These are phyloP conservation scores for Malassezia caprae DNA, from an alignment of 1,284 basidiomycete genomes.

Conservation along the genomic window DNA sequence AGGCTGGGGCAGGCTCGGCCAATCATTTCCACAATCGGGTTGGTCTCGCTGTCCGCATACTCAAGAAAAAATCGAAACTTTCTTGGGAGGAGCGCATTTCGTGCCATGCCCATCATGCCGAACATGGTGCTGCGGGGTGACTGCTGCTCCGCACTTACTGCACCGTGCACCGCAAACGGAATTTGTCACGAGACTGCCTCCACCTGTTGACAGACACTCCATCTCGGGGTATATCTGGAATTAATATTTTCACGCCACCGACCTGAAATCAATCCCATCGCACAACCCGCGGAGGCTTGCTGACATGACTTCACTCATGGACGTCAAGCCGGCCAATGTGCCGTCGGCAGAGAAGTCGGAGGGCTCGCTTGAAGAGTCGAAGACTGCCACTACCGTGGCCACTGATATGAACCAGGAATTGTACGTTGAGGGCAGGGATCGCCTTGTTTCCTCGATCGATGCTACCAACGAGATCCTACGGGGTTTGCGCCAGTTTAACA, in stretches of 20 bases:
- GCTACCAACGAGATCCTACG: slow-evolving; percentile 61
- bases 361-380: neutral
- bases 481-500: slow-evolving; percentile 71
- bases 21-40: slow-evolving; percentile 4
- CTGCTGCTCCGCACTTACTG: neutral
- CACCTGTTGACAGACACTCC: neutral
- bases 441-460: slow-evolving; percentile 65
- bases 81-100: slow-evolving; percentile 3
- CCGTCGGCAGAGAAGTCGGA: neutral
- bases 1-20: slow-evolving; percentile 5
- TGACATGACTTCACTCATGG: neutral
- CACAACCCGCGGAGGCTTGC: neutral
- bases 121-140: neutral
- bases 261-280: neutral
- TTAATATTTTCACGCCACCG: neutral
- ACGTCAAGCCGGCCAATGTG: neutral
- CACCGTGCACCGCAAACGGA: neutral
- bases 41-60: neutral
- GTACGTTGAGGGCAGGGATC: slow-evolving; percentile 7
- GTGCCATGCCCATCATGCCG: neutral
- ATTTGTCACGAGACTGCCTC: neutral
- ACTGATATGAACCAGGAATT: slow-evolving; percentile 10
- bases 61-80: slow-evolving; percentile 7
- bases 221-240: neutral
- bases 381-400: neutral